phyloP scores from a whole-genome alignment of 768 basidiomycete species.

The Cystofilobasidium ferigula region DNA sequence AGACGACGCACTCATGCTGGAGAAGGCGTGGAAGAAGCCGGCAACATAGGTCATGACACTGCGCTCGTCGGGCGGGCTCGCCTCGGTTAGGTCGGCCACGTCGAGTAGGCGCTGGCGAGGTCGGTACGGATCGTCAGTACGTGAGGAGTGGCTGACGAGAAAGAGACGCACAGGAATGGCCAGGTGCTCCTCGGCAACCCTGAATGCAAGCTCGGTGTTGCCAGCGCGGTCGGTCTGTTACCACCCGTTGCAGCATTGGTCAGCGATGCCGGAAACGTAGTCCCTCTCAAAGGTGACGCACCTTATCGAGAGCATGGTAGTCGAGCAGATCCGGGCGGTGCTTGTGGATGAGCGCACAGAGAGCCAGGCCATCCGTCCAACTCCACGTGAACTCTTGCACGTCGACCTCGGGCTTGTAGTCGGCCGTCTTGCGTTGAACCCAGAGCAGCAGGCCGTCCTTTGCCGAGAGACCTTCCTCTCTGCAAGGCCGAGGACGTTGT shows the following conservation, averaged over 20 bases:
- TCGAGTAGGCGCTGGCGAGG: conserved; percentile 71
- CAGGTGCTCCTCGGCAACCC: conserved; percentile 73
- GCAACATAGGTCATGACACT: conserved; percentile 53
- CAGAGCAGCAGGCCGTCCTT: conserved; percentile 94
- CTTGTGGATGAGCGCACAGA: conserved; percentile 96
- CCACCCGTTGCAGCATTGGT: conserved; percentile 16
- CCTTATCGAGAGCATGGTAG: conserved; percentile 76
- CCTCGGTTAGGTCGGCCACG: conserved; percentile 87
- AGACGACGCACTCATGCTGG: conserved; percentile 66
- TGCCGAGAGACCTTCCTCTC: conserved; percentile 96
- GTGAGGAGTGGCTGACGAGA: conserved; percentile 18
- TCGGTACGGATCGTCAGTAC: background rate
- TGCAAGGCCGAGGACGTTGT: conserved; percentile 37
- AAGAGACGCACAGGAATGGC: conserved; percentile 65
- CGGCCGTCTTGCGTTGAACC: conserved; percentile 92
- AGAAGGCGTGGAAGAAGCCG: conserved; percentile 95
- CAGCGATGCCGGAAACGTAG: background rate
- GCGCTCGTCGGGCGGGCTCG: conserved; percentile 79
- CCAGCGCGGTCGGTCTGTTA: conserved; percentile 59
- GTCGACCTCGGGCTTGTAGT: conserved; percentile 72
- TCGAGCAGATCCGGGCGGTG: conserved; percentile 93
- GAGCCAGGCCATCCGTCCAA: conserved; percentile 88
- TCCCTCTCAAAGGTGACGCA: conserved; percentile 30
- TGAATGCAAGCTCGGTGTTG: conserved; percentile 79
- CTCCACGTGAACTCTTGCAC: conserved; percentile 86